A percentile compares a stretch with the other conserved stretches of the same genome.
Conservation (phyloP, 805 yeast genomes). For the Tetrapisispora pingtungensis region DNA sequence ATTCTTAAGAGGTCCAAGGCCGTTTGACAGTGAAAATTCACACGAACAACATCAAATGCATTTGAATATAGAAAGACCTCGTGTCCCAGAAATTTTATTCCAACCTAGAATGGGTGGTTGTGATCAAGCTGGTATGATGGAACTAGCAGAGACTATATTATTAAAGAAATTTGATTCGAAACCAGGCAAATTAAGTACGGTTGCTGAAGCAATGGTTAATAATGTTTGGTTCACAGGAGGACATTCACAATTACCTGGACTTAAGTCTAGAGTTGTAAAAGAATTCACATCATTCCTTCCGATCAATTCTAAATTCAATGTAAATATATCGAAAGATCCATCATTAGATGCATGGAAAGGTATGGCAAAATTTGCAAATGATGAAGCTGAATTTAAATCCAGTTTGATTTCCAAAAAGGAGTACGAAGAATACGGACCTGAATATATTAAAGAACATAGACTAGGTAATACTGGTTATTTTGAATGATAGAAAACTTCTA, state of each 20-base stretch:
- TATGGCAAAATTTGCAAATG: constrained; percentile 68
- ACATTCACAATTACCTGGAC: constrained; percentile 51
- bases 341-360: constrained; percentile 86
- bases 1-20: constrained; percentile 84
- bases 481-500: constrained; percentile 5
- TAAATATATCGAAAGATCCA: constrained; percentile 60
- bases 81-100: constrained; percentile 85
- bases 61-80: constrained; percentile 78
- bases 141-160: constrained; percentile 59
- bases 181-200: constrained; percentile 32
- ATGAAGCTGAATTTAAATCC: constrained; percentile 34
- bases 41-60: constrained; percentile 87
- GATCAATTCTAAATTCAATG: constrained; percentile 46
- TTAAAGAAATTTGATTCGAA: constrained; percentile 52
- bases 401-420: constrained; percentile 56
- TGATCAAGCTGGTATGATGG: constrained; percentile 91
- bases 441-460: constrained; percentile 77
- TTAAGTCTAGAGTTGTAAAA: constrained; percentile 52
- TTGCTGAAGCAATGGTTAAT: constrained; percentile 27
- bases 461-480: constrained; percentile 46
- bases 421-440: constrained; percentile 83
- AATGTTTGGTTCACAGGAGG: constrained; percentile 88
- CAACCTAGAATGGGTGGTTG: constrained; percentile 91
- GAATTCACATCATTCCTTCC: constrained; percentile 73
- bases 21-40: constrained; percentile 70